Base-by-base conservation (phyloP, 2,329 filamentous ascomycete species). In the Clathrospora elynae region DNA sequence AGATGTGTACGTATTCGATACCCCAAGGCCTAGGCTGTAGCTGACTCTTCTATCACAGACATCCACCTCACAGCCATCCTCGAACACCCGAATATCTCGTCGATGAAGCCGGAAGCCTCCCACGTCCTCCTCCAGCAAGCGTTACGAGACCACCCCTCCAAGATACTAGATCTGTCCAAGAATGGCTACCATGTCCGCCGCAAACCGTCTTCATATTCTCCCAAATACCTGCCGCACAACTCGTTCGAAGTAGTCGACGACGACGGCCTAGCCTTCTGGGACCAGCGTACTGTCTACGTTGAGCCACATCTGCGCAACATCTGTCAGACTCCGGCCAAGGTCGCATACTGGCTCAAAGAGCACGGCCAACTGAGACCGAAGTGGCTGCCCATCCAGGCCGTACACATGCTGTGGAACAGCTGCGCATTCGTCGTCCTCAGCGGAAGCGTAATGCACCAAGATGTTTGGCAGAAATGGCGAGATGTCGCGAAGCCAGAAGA, bases 281-380 rank as follows among this genome's bases (percentile, higher is more conserved):
- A 69, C 24, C 53, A 66, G 39, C 64, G 64, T 4, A 68, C 66
- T 12, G 63, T 70, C 26, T 70, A 70, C 28, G 61, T 70, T 18
- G 67, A 70, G 34, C 65, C 67, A n/a, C 66, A 68, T 38, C 32
- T 58, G 6, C 60, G 59, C 18, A 57, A 57, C 22, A 47, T 68
- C 6, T 66, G 60, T 35, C 59, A 62, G 26, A 62, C 53, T 20
- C 65, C 63, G 2, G 63, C 63, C 2, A 62, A 49, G 30, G 51
- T 69, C 2, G 59, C 65, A 19, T 47, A 63, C 13, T 67, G 60
- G 60, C 50, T 70, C n/a, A 45, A 56, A 25, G 38, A 59, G 22
- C 52, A 67, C 30, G 65, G 64, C 8, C 40, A 59, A 10, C 12
- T 68, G 14, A 55, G 52, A 28, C 35, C 54, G 6, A 68, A 68